A percentile compares a stretch with the other conserved stretches of the same genome.
phyloP scores from a whole-genome alignment of 2,329 filamentous ascomycete genomes.

The Mycosphaerella arachidis region DNA sequence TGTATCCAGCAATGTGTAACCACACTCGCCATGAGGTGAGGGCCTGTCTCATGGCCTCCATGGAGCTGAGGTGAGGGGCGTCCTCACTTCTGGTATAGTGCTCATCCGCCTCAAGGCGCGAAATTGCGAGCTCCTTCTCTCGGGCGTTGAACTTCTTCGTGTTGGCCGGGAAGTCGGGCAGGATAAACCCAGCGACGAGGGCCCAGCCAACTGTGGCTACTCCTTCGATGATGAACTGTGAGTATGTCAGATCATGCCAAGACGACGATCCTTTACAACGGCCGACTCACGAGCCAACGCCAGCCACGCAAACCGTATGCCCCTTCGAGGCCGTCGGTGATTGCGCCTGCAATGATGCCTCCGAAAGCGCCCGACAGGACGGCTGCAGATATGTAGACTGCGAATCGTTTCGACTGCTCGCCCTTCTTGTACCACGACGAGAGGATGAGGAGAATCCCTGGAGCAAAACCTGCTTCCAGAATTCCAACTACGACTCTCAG shows the following conservation, averaged over 20 bases:
- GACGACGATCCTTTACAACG: not conserved
- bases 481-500: conserved; percentile 54
- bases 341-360: conserved; percentile 39
- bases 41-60: conserved; percentile 38
- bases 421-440: conserved; percentile 57
- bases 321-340: conserved; percentile 36
- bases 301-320: conserved; percentile 39
- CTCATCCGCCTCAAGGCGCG: conserved; percentile 43
- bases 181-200: conserved; percentile 41
- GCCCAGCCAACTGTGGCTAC: conserved; percentile 45
- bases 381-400: conserved; percentile 55
- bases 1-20: conserved; percentile 48
- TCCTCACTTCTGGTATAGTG: conserved; percentile 34
- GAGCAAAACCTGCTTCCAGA: conserved; percentile 53
- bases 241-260: not conserved
- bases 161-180: conserved; percentile 49
- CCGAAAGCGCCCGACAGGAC: conserved; percentile 52
- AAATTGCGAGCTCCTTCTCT: conserved; percentile 43
- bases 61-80: conserved; percentile 33
- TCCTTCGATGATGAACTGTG: conserved; percentile 32
- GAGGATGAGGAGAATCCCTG: conserved; percentile 52
- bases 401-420: conserved; percentile 55
- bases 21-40: conserved; percentile 46
- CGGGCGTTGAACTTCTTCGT: conserved; percentile 40
- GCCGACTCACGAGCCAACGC: conserved; percentile 30